Conservation (phyloP, 164 flowering plant species). For the Tetracentron sinense region DNA sequence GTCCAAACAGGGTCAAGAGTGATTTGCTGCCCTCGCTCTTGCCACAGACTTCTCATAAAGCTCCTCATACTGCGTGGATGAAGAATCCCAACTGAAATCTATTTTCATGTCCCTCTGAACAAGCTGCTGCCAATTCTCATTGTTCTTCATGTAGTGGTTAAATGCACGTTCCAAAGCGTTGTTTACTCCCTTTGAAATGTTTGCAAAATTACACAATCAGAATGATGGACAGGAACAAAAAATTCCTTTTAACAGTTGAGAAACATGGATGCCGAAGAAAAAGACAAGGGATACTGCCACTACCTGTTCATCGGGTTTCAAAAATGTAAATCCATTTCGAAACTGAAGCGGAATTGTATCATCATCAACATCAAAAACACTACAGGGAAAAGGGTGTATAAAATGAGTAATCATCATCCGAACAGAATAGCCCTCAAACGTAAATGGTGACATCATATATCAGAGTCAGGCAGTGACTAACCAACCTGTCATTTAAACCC, state of each 20-base stretch:
- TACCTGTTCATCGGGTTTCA: constrained; percentile 82
- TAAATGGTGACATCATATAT: constrained; percentile 3
- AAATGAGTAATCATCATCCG: background rate
- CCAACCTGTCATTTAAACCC: constrained; percentile 88
- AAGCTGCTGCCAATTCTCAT: constrained; percentile 67
- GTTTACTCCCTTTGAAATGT: constrained; percentile 54
- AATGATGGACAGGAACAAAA: background rate
- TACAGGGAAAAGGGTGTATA: constrained; percentile 15
- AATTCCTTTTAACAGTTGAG: background rate
- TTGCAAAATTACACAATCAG: constrained; percentile 1
- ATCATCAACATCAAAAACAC: constrained; percentile 93
- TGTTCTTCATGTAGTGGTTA: constrained; percentile 40
- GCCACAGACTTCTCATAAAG: constrained; percentile 73
- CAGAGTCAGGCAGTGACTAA: background rate
- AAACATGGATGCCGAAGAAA: background rate
- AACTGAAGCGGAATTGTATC: constrained; percentile 61
- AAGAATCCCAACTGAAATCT: constrained; percentile 90
- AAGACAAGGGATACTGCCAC: background rate
- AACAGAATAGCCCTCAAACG: background rate
- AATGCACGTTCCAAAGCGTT: constrained; percentile 85
- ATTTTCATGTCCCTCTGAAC: constrained; percentile 74
- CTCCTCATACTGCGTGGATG: constrained; percentile 74
- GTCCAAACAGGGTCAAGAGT: background rate
- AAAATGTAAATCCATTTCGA: constrained; percentile 84
- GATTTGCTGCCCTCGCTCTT: constrained; percentile 56